These are phyloP conservation scores for Wickerhamiella sergipiensis DNA, from an alignment of 805 yeast genomes.

Conservation along the genomic window DNA sequence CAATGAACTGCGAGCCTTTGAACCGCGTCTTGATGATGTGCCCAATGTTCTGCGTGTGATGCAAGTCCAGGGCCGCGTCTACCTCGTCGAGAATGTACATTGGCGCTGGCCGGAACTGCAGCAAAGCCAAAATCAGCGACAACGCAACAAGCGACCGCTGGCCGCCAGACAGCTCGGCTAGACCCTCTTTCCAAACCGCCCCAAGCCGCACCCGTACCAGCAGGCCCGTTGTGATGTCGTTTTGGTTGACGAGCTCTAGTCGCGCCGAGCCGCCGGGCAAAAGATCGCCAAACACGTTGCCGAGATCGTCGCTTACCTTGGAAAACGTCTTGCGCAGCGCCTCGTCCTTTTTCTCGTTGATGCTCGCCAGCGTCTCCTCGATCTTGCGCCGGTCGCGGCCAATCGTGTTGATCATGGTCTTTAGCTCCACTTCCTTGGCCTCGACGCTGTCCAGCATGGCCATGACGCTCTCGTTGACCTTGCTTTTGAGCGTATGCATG, in stretches of 20 bases:
- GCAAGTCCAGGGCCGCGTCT: conserved; percentile 93
- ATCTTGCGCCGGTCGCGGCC: conserved; percentile 1
- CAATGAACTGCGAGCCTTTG: conserved; percentile 91
- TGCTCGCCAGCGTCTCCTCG: conserved; percentile 6
- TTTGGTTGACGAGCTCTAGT: conserved; percentile 65
- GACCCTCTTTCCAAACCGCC: conserved; percentile 86
- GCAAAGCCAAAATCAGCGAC: conserved; percentile 77
- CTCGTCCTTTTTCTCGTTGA: conserved; percentile 62
- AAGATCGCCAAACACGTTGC: conserved; percentile 74
- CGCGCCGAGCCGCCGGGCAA: conserved; percentile 85
- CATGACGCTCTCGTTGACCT: conserved; percentile 30
- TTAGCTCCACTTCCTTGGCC: conserved; percentile 11
- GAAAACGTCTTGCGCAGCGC: conserved; percentile 72
- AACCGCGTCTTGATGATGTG: conserved; percentile 89
- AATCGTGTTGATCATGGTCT: background rate
- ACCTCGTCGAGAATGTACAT: conserved; percentile 97
- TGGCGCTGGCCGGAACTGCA: conserved; percentile 96
- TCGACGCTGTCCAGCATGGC: conserved; percentile 13
- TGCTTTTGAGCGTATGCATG: conserved; percentile 58
- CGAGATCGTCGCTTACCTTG: conserved; percentile 81
- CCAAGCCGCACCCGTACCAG: conserved; percentile 86
- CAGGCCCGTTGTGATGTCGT: conserved; percentile 77
- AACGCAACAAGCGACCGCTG: conserved; percentile 90
- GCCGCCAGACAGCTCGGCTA: conserved; percentile 93
- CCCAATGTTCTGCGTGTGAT: conserved; percentile 96